Evolutionary conservation across 192 early-diverging fungal species (phyloP), one percentile per base, ranked within the genome.

Genomic region (Phlyctochytrium arcticum): DNA sequence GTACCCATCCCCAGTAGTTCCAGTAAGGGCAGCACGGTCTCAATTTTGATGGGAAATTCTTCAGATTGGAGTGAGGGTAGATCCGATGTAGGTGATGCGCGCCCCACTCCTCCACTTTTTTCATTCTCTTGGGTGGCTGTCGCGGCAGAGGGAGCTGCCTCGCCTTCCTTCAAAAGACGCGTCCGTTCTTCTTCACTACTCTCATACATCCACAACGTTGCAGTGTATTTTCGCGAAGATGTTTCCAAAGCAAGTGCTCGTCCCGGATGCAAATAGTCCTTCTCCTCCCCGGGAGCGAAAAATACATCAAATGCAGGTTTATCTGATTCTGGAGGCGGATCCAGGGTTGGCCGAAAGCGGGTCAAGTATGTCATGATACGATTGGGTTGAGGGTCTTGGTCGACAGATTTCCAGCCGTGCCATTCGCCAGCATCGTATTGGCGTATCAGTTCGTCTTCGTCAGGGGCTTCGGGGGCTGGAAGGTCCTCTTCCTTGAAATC

Each of bases 171-270:
- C 4, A 53, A 15, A 0, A 26, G 19, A 17, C 29, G 3, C 48
- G 39, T 15, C 33, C 57, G 10, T 55, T 37, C 30, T 58, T 17
- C 39, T 46, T 53, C 44, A 32, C 31, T 37, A 6, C 36, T 56
- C 33, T 77, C 60, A 46, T 78, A 81, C 69, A 81, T 78, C 79
- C 79, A 81, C 24, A 81, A 49, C n/a, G 73, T 76, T n/a, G 66
- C 79, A 1, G 26, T 57, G 47, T 72, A 67, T 3, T n/a, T 56
- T 50, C 61, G 55, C 5, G 24, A 29, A 10, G 48, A 64, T 5
- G 36, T 10, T n/a, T 61, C 53, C 30, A 69, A 46, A 5, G 36
- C 46, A 5, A 67, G 19, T 3, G 59, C 58, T 5, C 78, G 63
- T 0, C 78, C 76, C 8, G 81, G 31, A 47, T 74, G 69, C 6